Base-by-base conservation (phyloP, 73 alveolate genomes). In the Halteria grandinella region DNA sequence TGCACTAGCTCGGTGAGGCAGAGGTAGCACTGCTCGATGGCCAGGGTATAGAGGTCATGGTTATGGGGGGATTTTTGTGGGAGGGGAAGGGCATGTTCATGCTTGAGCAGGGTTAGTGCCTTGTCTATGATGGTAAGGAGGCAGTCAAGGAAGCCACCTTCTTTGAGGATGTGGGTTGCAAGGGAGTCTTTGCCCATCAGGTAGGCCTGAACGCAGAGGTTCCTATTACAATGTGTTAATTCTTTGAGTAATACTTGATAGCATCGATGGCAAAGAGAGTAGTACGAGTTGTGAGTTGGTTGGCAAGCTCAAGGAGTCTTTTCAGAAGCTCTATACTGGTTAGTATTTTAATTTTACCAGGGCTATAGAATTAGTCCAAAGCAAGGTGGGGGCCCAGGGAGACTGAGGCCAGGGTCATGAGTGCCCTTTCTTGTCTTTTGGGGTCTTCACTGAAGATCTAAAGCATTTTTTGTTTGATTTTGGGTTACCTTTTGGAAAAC, bases 251-350 rank as follows among this genome's bases (percentile, higher is more conserved):
- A 18, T 57, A 57, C 74, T 57, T 57, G 31, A 57, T 33, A 12
- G 74, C 74, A 57, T 57, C 74, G 4, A 57, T 14, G 6, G 74
- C 74, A 57, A 57, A 57, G 20, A 11, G 6, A 11, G 74, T 33
- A 10, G 74, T 4, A 5, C 74, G 15, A 11, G 74, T 57, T 39
- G 31, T n/a, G 5, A 57, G 28, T 18, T 57, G 18, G 36, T 57
- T 57, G 6, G 55, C 57, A 27, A 57, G 31, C 18, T 11, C 28
- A 51, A 57, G 6, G 5, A 57, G 74, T 32, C 23, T 57, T 27
- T 57, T 8, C 3, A 57, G 18, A 12, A 57, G 54, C 14, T 57
- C 74, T 57, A 57, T 57, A n/a, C 15, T 39, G 15, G 15, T 39
- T 39, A 39, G 15, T 39, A 11, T 11, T 39, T 11, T 14, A 39